Percentiles rank a stretch among this genome's conserved stretches.
Evolutionary conservation across 2,329 filamentous ascomycete genomes (phyloP).

Genomic region (Trichophyton schoenleinii): DNA sequence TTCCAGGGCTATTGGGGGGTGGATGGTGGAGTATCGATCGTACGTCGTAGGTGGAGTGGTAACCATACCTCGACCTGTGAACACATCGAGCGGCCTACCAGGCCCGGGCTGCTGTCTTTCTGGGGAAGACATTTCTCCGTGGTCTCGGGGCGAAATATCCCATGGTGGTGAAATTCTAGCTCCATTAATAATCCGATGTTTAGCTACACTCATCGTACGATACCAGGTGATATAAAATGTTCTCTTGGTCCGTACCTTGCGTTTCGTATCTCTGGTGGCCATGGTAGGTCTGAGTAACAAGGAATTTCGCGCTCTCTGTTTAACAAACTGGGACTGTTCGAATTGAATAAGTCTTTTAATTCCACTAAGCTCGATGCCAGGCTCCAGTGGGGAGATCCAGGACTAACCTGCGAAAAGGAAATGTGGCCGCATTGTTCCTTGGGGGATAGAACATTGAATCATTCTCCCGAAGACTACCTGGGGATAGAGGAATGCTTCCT

Average conservation of each 20-base stretch:
- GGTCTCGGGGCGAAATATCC: conserved; percentile 8
- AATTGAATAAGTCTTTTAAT: conserved; percentile 1
- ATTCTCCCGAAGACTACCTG: conserved; percentile 6
- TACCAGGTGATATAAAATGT: background rate
- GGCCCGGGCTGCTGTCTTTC: conserved; percentile 18
- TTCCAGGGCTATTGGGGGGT: conserved; percentile 21
- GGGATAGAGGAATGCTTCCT: conserved; percentile 10
- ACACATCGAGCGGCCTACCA: conserved; percentile 22
- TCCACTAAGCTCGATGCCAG: background rate
- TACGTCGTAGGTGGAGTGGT: conserved; percentile 19
- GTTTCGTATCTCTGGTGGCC: background rate
- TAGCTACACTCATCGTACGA: background rate
- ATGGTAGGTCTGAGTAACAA: conserved; percentile 2
- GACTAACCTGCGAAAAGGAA: conserved; percentile 14
- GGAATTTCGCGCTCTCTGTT: conserved; percentile 3
- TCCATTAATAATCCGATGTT: conserved; percentile 6
- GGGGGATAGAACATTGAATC: conserved; percentile 10
- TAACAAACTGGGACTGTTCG: conserved; percentile 1
- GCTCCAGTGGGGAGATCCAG: background rate
- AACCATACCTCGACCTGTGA: conserved; percentile 16
- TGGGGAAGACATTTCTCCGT: conserved; percentile 11
- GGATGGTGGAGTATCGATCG: conserved; percentile 20
- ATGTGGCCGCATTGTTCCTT: conserved; percentile 8
- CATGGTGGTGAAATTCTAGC: conserved; percentile 8
- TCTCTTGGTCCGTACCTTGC: conserved; percentile 1